phyloP scores from a whole-genome alignment of 345 rosid species.

The Acer campestre region DNA sequence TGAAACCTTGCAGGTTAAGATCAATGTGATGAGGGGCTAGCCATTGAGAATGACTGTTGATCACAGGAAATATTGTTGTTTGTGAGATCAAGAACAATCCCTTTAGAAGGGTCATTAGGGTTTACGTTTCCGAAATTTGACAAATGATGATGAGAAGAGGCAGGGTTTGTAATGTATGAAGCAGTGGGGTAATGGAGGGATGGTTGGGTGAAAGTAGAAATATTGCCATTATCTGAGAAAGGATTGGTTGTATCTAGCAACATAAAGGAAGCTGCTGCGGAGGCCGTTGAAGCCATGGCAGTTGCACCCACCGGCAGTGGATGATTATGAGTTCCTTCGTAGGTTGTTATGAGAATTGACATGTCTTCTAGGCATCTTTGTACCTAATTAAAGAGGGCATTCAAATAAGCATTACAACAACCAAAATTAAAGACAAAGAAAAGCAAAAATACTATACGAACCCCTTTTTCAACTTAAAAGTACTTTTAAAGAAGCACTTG shows the following conservation, averaged over 20 bases:
- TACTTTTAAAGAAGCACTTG: no score
- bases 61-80: slow-evolving; percentile 11
- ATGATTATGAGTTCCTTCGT: slow-evolving; percentile 64
- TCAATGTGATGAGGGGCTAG: slow-evolving; percentile 19
- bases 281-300: slow-evolving; percentile 58
- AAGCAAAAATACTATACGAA: neutral
- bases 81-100: slow-evolving; percentile 47
- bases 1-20: slow-evolving; percentile 11
- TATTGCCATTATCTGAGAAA: slow-evolving; percentile 19
- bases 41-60: neutral
- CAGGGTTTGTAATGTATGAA: slow-evolving; percentile 21
- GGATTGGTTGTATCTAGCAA: slow-evolving; percentile 44
- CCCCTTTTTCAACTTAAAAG: neutral
- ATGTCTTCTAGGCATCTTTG: slow-evolving; percentile 67
- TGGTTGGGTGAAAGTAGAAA: slow-evolving; percentile 17
- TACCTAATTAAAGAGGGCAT: slow-evolving; percentile 29
- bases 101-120: slow-evolving; percentile 45
- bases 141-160: slow-evolving; percentile 15
- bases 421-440: neutral
- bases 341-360: slow-evolving; percentile 65
- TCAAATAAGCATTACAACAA: neutral
- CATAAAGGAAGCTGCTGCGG: slow-evolving; percentile 51
- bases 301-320: slow-evolving; percentile 67
- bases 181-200: slow-evolving; percentile 17
- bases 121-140: slow-evolving; percentile 23